Percentiles rank a stretch among this genome's conserved stretches.
phyloP scores from a whole-genome alignment of 1,284 basidiomycete species.

The Blastosporella zonata region DNA sequence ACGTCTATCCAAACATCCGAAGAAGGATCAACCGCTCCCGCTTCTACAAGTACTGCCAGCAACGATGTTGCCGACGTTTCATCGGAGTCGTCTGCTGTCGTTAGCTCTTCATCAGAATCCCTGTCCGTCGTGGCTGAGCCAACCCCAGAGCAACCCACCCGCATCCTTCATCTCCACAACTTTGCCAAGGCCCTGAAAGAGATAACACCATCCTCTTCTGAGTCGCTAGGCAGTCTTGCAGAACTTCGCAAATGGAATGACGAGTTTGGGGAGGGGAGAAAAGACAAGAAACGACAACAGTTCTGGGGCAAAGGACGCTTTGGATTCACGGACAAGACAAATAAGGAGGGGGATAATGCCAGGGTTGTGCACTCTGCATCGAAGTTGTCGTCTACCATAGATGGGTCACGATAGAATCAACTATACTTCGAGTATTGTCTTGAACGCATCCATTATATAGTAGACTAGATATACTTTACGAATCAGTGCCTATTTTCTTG shows the following conservation, averaged over 20 bases:
- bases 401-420: constrained; percentile 12
- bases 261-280: constrained; percentile 82
- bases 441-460: neutral
- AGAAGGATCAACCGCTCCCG: neutral
- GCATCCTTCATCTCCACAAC: constrained; percentile 58
- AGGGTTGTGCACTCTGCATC: constrained; percentile 32
- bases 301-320: constrained; percentile 76
- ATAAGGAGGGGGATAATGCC: constrained; percentile 38
- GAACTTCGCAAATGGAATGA: constrained; percentile 91
- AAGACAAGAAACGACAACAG: constrained; percentile 54
- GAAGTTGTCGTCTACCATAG: neutral
- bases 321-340: constrained; percentile 57
- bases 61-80: neutral
- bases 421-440: neutral
- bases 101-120: neutral
- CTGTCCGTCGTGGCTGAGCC: constrained; percentile 12
- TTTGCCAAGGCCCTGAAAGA: constrained; percentile 82
- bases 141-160: constrained; percentile 24
- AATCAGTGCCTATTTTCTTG: constrained; percentile 19
- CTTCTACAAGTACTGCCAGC: neutral
- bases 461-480: constrained; percentile 12
- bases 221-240: constrained; percentile 73
- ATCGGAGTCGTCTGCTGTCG: neutral
- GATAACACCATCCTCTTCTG: constrained; percentile 84
- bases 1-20: neutral